Evolutionary conservation across 371 early-diverging fungal species (phyloP).

Genomic region (Nematocida displodere): DNA sequence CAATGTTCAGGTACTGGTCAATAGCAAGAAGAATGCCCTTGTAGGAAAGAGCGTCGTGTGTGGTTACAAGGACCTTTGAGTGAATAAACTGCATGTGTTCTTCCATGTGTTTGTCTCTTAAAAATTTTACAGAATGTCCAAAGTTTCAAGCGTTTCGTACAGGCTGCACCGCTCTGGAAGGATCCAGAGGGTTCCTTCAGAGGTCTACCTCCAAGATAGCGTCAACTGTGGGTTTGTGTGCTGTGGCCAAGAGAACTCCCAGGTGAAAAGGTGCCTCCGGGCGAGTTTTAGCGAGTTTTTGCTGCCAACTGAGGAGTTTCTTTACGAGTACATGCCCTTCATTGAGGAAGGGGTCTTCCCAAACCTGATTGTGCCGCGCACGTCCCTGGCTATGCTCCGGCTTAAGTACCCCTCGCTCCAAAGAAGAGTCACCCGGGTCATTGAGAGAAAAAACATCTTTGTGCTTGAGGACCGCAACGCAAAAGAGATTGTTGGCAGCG

Average conservation of each 20-base stretch:
- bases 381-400: background rate
- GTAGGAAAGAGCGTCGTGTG: background rate
- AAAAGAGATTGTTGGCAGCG: background rate
- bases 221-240: constrained; percentile 17
- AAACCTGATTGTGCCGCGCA: background rate
- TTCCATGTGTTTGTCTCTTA: constrained; percentile 19
- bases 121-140: background rate
- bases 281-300: background rate
- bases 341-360: constrained; percentile 9
- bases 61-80: constrained; percentile 2
- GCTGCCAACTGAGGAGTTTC: constrained; percentile 5
- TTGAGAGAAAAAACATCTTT: constrained; percentile 19
- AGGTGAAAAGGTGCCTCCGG: background rate
- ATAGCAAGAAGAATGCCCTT: constrained; percentile 23
- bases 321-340: constrained; percentile 1
- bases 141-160: constrained; percentile 1
- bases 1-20: constrained; percentile 36
- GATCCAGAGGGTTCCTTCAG: background rate
- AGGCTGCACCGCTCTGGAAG: background rate
- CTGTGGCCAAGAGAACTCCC: background rate
- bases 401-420: background rate
- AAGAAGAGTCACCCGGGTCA: background rate
- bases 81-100: constrained; percentile 27
- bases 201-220: constrained; percentile 25
- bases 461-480: constrained; percentile 18